phyloP scores from a whole-genome alignment of 176 grass and related monocot species.

The Luzula sylvatica region DNA sequence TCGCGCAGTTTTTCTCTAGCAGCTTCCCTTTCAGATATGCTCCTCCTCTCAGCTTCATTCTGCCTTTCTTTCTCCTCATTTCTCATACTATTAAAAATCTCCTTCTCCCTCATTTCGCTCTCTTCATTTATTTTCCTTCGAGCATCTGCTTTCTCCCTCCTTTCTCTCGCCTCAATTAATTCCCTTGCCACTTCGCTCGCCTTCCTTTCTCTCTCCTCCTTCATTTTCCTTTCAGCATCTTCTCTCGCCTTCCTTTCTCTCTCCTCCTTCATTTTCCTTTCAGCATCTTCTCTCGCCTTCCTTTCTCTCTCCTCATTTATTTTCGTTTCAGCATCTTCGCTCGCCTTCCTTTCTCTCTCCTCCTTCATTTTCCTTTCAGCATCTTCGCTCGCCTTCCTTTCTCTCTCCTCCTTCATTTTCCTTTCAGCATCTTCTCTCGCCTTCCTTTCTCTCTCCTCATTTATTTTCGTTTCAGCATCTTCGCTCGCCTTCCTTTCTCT shows the following conservation, averaged over 20 bases:
- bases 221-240: too few relatives aligned
- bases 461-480: not conserved
- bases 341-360: too few relatives aligned
- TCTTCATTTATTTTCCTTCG: not conserved
- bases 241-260: not conserved
- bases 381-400: not conserved
- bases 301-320: not conserved
- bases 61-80: not conserved
- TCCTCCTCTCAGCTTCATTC: not conserved
- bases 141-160: slow-evolving; percentile 11
- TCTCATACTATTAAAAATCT: not conserved
- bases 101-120: not conserved
- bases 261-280: not conserved
- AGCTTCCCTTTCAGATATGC: not conserved
- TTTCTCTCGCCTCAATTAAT: not conserved
- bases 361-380: not conserved
- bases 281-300: not conserved
- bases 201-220: not conserved
- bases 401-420: not conserved
- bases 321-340: slow-evolving; percentile 11
- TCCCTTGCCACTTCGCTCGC: not conserved
- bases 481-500: not conserved
- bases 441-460: not conserved
- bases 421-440: too few relatives aligned
- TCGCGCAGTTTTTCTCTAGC: too few relatives aligned